Percentiles rank a stretch among this genome's conserved stretches.
phyloP scores from a whole-genome alignment of 495 filamentous ascomycete genomes.

The Penicillium coprophilum region DNA sequence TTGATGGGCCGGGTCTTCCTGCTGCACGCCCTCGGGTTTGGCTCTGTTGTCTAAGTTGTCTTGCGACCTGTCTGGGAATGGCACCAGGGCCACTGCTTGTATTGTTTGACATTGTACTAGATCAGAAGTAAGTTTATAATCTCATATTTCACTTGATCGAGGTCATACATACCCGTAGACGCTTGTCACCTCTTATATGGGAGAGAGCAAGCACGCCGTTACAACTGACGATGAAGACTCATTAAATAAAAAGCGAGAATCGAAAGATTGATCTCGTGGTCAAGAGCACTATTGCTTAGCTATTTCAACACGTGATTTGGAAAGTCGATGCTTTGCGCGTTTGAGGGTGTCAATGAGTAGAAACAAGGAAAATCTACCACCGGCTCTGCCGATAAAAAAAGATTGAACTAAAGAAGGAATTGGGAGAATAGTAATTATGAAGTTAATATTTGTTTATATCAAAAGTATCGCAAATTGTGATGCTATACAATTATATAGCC shows the following conservation, averaged over 20 bases:
- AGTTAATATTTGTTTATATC: too few relatives aligned
- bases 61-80: neutral
- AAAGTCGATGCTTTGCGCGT: neutral
- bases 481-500: too few relatives aligned
- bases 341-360: neutral
- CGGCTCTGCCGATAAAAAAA: too few relatives aligned
- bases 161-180: neutral
- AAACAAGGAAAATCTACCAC: neutral
- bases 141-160: neutral
- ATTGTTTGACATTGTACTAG: neutral
- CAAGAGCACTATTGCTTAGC: neutral
- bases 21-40: neutral
- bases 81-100: neutral
- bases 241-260: neutral
- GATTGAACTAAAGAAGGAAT: neutral
- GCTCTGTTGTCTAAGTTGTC: neutral
- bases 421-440: neutral
- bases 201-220: neutral
- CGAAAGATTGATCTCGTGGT: neutral
- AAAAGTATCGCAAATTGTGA: too few relatives aligned
- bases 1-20: neutral
- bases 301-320: neutral
- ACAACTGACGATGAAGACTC: neutral
- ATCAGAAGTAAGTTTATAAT: neutral
- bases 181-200: neutral